Evolutionary conservation across 495 filamentous ascomycete species (phyloP).

Genomic region (Podospora pseudopauciseta): DNA sequence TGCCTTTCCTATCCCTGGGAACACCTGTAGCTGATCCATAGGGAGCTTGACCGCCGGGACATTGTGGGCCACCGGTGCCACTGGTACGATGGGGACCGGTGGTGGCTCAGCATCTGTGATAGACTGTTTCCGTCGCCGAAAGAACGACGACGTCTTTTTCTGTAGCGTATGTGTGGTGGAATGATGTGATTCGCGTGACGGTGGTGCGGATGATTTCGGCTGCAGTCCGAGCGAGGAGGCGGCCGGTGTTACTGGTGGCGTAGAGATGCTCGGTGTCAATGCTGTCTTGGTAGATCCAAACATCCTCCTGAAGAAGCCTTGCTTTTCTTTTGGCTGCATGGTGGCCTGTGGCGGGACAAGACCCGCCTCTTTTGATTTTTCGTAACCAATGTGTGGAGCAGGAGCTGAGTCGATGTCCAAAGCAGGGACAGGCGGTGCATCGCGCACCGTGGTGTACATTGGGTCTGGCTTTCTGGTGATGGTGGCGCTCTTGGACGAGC

Average conservation of each 20-base stretch:
- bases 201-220: slow-evolving; percentile 42
- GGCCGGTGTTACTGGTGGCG: slow-evolving; percentile 20
- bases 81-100: slow-evolving; percentile 33
- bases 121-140: slow-evolving; percentile 88
- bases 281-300: slow-evolving; percentile 61
- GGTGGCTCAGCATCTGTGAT: slow-evolving; percentile 50
- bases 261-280: slow-evolving; percentile 18
- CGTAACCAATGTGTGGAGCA: slow-evolving; percentile 54
- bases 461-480: slow-evolving; percentile 35
- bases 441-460: slow-evolving; percentile 22
- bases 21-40: slow-evolving; percentile 27
- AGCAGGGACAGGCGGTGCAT: slow-evolving; percentile 31
- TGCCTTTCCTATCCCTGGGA: slow-evolving; percentile 21
- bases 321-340: slow-evolving; percentile 59
- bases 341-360: slow-evolving; percentile 30
- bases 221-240: slow-evolving; percentile 23
- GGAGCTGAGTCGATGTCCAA: slow-evolving; percentile 48
- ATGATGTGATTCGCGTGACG: slow-evolving; percentile 45
- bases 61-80: slow-evolving; percentile 26
- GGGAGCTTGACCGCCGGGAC: slow-evolving; percentile 32
- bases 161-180: slow-evolving; percentile 55
- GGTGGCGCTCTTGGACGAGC: slow-evolving; percentile 57
- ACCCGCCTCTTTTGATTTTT: slow-evolving; percentile 50
- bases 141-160: slow-evolving; percentile 91
- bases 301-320: slow-evolving; percentile 88